Conservation (phyloP, 139 green algal species). For the Raphidocelis subcapitata region DNA sequence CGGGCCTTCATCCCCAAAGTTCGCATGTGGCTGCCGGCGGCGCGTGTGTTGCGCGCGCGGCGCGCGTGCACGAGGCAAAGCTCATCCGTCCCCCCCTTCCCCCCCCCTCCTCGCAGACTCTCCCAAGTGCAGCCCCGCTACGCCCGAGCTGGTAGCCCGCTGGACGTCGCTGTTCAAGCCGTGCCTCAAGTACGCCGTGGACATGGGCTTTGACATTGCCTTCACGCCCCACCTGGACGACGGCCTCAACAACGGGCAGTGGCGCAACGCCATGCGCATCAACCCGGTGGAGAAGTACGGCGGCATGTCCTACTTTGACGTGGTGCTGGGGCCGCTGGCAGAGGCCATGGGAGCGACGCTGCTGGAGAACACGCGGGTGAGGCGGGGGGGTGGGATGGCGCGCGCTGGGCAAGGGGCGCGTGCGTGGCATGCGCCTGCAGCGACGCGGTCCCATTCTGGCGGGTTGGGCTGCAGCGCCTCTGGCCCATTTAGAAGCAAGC, state of each 20-base stretch:
- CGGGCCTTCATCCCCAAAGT: too few species aligned
- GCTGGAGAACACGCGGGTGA: background rate
- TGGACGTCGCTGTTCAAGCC: conserved; percentile 6
- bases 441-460: too few species aligned
- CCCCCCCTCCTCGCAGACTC: too few species aligned
- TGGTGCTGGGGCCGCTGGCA: conserved; percentile 45
- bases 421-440: background rate
- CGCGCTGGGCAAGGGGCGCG: background rate
- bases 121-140: background rate
- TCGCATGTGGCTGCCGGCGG: too few species aligned
- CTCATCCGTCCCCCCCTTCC: too few species aligned
- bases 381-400: background rate
- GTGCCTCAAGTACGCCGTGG: conserved; percentile 23
- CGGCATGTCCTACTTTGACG: conserved; percentile 36
- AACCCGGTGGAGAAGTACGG: conserved; percentile 24
- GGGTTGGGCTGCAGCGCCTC: too few species aligned
- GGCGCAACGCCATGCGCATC: conserved; percentile 26
- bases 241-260: conserved; percentile 14
- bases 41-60: too few species aligned
- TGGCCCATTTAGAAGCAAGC: too few species aligned
- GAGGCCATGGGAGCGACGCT: conserved; percentile 15
- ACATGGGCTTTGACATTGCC: conserved; percentile 7
- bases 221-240: conserved; percentile 22
- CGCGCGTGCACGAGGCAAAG: too few species aligned
- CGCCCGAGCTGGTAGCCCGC: background rate